Conservation (phyloP, 2,329 filamentous ascomycete species). For the Zasmidium cellare region DNA sequence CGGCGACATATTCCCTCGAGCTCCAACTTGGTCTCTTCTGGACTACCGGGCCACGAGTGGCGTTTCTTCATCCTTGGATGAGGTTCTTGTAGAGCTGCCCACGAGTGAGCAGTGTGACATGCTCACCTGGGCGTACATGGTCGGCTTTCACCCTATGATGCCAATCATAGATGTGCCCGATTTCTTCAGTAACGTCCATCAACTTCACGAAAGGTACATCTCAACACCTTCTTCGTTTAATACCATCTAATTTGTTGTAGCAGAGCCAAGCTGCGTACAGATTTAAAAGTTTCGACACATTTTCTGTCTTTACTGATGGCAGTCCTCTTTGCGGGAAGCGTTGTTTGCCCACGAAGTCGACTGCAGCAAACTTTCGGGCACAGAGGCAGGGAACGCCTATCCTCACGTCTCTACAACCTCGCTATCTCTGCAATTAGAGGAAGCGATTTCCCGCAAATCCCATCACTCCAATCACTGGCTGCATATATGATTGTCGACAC, state of each 20-base stretch:
- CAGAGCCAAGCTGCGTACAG: too few relatives aligned
- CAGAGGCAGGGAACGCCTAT: constrained; percentile 15
- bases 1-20: constrained; percentile 17
- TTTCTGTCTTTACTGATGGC: constrained; percentile 20
- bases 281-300: constrained; percentile 1
- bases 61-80: constrained; percentile 10
- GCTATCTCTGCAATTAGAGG: constrained; percentile 19
- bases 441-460: constrained; percentile 43
- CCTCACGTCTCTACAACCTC: constrained; percentile 17
- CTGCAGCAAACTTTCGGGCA: constrained; percentile 18
- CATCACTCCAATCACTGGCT: constrained; percentile 46
- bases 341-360: constrained; percentile 17
- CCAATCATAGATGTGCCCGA: constrained; percentile 14
- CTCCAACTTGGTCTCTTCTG: constrained; percentile 15
- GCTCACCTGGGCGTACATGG: constrained; percentile 19
- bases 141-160: constrained; percentile 18
- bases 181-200: constrained; percentile 9
- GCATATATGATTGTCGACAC: constrained; percentile 42
- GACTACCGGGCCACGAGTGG: constrained; percentile 7
- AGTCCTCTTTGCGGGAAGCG: constrained; percentile 22
- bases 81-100: constrained; percentile 14
- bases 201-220: too few relatives aligned
- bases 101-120: constrained; percentile 17
- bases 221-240: too few relatives aligned
- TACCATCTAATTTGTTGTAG: too few relatives aligned